Evolutionary conservation across 176 grass and related monocot genomes (phyloP).

Genomic region (Oryza nivara): DNA sequence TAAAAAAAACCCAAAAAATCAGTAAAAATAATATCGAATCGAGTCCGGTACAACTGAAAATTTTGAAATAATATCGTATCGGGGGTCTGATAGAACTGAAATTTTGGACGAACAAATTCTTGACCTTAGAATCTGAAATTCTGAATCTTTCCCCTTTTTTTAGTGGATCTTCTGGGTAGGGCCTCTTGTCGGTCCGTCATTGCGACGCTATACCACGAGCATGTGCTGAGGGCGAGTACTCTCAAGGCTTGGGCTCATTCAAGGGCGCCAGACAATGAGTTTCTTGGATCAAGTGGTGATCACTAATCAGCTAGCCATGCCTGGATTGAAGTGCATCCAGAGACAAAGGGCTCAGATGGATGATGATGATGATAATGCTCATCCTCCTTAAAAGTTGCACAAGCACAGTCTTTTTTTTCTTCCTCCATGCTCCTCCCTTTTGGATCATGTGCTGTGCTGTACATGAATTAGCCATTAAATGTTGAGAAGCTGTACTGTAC

Average conservation of each 20-base stretch:
- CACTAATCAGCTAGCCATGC: not conserved
- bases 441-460: slow-evolving; percentile 12
- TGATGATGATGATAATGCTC: slow-evolving; percentile 25
- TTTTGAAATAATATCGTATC: too few relatives aligned
- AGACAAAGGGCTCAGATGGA: slow-evolving; percentile 21
- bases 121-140: too few relatives aligned
- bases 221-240: slow-evolving; percentile 34
- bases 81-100: too few relatives aligned
- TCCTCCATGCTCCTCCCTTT: not conserved
- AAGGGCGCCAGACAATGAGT: not conserved
- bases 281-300: slow-evolving; percentile 40
- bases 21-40: too few relatives aligned
- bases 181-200: slow-evolving; percentile 27
- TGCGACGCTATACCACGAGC: slow-evolving; percentile 45
- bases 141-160: not conserved
- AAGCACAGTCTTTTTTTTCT: slow-evolving; percentile 20
- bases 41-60: too few relatives aligned
- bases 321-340: slow-evolving; percentile 26
- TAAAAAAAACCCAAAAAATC: too few relatives aligned
- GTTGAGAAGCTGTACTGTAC: not conserved
- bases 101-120: too few relatives aligned
- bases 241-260: slow-evolving; percentile 43
- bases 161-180: slow-evolving; percentile 54
- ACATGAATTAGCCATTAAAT: not conserved
- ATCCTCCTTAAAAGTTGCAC: slow-evolving; percentile 35